Percentiles rank a stretch among this genome's conserved stretches.
phyloP scores from a whole-genome alignment of 1,284 basidiomycete species.

The Ceratobasidium sp. region DNA sequence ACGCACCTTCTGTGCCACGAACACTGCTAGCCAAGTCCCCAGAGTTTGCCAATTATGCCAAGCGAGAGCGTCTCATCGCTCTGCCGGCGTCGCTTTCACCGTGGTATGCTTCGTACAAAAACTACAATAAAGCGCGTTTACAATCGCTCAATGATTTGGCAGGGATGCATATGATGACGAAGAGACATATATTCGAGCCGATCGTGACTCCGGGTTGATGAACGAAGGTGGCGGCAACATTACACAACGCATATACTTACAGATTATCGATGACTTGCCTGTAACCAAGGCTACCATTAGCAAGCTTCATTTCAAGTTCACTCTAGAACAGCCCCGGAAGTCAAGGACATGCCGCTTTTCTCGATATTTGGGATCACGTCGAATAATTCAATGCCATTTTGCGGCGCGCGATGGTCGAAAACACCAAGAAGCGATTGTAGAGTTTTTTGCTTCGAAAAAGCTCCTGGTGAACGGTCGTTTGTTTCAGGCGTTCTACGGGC shows the following conservation, averaged over 20 bases:
- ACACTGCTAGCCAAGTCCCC: not conserved
- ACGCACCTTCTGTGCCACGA: not conserved
- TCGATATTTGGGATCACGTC: slow-evolving; percentile 38
- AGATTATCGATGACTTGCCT: not conserved
- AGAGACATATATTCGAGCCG: slow-evolving; percentile 9
- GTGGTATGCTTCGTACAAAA: not conserved
- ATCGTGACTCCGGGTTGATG: not conserved
- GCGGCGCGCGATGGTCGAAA: not conserved
- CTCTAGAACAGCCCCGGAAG: slow-evolving; percentile 23
- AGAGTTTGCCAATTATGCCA: not conserved
- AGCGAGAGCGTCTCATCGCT: not conserved
- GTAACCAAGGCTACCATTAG: not conserved
- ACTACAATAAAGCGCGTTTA: not conserved
- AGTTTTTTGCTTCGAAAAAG: slow-evolving; percentile 30
- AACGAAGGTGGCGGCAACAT: slow-evolving; percentile 29
- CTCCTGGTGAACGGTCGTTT: slow-evolving; percentile 39
- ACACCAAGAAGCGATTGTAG: slow-evolving; percentile 1
- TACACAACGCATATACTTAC: slow-evolving; percentile 33
- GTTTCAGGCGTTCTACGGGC: slow-evolving; percentile 41
- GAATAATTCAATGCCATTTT: slow-evolving; percentile 36
- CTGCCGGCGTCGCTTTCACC: not conserved
- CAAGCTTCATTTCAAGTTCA: slow-evolving; percentile 17
- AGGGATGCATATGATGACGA: slow-evolving; percentile 39
- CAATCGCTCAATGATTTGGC: not conserved
- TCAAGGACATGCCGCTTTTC: slow-evolving; percentile 41